Percentiles rank a stretch among this genome's conserved stretches.
Evolutionary conservation across 352 stramenopile genomes (phyloP).

Genomic region (Halophytophthora polymorphica): DNA sequence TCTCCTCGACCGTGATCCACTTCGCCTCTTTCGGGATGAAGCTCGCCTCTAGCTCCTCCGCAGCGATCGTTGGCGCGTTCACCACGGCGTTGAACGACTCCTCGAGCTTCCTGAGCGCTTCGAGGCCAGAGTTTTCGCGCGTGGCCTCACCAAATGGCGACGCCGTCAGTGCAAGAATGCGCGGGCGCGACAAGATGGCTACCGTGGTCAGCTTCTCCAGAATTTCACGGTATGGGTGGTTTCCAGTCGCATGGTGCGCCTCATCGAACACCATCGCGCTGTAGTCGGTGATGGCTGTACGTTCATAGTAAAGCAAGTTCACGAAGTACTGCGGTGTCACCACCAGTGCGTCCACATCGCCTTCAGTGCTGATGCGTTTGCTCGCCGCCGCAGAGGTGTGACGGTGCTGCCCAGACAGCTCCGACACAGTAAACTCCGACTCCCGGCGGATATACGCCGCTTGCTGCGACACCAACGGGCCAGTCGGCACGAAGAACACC

Average conservation of each 20-base stretch:
- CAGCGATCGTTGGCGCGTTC: slow-evolving; percentile 59
- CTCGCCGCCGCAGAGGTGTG: slow-evolving; percentile 5
- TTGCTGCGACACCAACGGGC: slow-evolving; percentile 73
- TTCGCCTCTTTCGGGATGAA: slow-evolving; percentile 59
- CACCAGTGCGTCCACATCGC: slow-evolving; percentile 42
- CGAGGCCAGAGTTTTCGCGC: slow-evolving; percentile 29
- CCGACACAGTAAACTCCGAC: slow-evolving; percentile 47
- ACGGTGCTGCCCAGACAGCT: slow-evolving; percentile 56
- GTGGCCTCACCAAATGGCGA: slow-evolving; percentile 69
- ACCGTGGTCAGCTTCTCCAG: slow-evolving; percentile 37
- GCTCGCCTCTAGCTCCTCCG: slow-evolving; percentile 37
- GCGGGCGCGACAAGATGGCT: slow-evolving; percentile 25
- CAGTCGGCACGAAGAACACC: slow-evolving; percentile 73
- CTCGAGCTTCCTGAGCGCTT: slow-evolving; percentile 35
- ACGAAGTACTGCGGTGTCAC: slow-evolving; percentile 71
- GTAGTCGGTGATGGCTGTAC: slow-evolving; percentile 48
- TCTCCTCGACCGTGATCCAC: slow-evolving; percentile 52
- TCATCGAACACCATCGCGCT: slow-evolving; percentile 80
- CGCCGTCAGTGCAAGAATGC: slow-evolving; percentile 63
- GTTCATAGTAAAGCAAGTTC: slow-evolving; percentile 44
- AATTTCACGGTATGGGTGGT: slow-evolving; percentile 61
- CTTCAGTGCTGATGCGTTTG: slow-evolving; percentile 14
- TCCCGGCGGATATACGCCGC: slow-evolving; percentile 67
- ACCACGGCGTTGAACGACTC: slow-evolving; percentile 46
- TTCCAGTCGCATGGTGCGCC: slow-evolving; percentile 67